A percentile compares a stretch with the other conserved stretches of the same genome.
phyloP scores from a whole-genome alignment of 2,329 filamentous ascomycete genomes.

The Calycina marina region DNA sequence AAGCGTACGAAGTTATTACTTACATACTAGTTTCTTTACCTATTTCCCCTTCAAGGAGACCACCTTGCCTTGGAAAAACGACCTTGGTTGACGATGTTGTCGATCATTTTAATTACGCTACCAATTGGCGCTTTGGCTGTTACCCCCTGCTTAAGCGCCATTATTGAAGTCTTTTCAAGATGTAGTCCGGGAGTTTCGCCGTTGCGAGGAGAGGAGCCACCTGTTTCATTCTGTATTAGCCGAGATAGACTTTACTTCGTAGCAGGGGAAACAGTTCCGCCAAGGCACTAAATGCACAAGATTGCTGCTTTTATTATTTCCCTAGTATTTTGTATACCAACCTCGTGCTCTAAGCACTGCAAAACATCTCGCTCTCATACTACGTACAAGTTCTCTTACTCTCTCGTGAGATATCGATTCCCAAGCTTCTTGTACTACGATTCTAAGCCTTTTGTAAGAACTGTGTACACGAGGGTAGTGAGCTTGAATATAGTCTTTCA shows the following conservation, averaged over 20 bases:
- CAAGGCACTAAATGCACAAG: no score
- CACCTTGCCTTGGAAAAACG: slow-evolving; percentile 4
- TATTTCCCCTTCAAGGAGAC: no score
- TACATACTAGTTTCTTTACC: no score
- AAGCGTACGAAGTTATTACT: no score
- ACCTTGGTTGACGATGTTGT: slow-evolving; percentile 4
- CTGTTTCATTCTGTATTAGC: slow-evolving; percentile 1
- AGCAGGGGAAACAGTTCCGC: no score
- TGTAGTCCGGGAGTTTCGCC: slow-evolving; percentile 2
- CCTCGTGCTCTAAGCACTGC: no score
- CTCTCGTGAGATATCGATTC: neutral
- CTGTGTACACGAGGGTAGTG: slow-evolving; percentile 2
- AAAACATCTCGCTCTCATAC: no score
- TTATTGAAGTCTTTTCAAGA: slow-evolving; percentile 8
- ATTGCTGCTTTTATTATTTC: no score
- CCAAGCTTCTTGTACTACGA: no score
- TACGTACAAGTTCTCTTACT: no score
- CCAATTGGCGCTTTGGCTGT: slow-evolving; percentile 8
- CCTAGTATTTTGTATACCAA: no score
- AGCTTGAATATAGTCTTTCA: slow-evolving; percentile 3
- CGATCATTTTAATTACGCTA: slow-evolving; percentile 3
- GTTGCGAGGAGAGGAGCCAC: slow-evolving; percentile 1
- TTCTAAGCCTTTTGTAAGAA: neutral
- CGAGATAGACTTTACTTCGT: neutral
- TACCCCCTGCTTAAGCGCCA: slow-evolving; percentile 8